Conservation (phyloP, 768 basidiomycete genomes). For the Cyclocybe cylindracea region DNA sequence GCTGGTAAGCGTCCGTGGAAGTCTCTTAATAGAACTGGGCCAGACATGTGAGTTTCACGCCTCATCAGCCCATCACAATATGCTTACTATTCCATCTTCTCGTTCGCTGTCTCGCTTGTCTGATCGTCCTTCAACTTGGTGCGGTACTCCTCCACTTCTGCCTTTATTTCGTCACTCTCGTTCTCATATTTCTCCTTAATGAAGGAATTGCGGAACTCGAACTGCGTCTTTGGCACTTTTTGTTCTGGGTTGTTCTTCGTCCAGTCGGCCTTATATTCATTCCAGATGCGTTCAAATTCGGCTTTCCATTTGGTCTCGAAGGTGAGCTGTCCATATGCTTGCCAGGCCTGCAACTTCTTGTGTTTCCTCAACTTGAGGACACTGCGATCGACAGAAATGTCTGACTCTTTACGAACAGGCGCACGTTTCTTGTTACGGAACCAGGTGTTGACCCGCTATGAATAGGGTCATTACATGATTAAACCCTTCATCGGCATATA, state of each 20-base stretch:
- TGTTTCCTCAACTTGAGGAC: not conserved
- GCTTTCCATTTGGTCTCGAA: conserved; percentile 6
- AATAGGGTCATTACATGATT: not conserved
- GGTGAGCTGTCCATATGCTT: conserved; percentile 6
- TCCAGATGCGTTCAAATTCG: not conserved
- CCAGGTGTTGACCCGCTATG: not conserved
- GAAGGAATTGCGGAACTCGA: conserved; percentile 4
- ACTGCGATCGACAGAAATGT: not conserved
- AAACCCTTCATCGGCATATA: not conserved
- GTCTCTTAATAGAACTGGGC: not conserved
- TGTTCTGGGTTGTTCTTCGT: not conserved
- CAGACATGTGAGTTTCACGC: not conserved
- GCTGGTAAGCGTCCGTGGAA: not conserved
- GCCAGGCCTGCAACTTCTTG: not conserved
- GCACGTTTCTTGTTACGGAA: conserved; percentile 5
- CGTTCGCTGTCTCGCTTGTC: not conserved
- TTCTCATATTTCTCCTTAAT: conserved; percentile 1
- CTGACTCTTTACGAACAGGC: not conserved
- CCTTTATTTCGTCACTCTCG: conserved; percentile 2
- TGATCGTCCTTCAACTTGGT: not conserved
- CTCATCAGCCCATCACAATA: not conserved
- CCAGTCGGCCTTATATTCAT: not conserved
- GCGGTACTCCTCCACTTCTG: not conserved
- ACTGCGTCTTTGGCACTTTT: not conserved
- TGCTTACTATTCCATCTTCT: not conserved